These are phyloP conservation scores for Penicillium crustosum DNA, from an alignment of 2,329 filamentous ascomycete species.

Conservation along the genomic window DNA sequence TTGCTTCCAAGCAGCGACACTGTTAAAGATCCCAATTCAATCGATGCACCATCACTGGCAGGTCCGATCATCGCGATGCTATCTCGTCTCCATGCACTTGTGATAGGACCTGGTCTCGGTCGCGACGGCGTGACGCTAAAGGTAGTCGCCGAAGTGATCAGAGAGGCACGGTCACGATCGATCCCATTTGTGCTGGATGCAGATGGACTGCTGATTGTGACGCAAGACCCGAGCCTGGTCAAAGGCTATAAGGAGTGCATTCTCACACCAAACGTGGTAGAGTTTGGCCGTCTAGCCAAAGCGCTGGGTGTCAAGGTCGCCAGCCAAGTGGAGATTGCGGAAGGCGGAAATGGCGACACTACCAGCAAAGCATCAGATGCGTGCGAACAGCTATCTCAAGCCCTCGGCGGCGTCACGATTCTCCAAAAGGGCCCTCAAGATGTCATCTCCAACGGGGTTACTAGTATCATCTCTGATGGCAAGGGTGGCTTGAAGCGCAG, in stretches of 20 bases:
- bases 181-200: conserved; percentile 89
- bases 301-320: conserved; percentile 65
- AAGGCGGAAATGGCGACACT: conserved; percentile 39
- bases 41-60: conserved; percentile 61
- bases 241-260: conserved; percentile 80
- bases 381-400: conserved; percentile 67
- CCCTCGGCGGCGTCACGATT: conserved; percentile 83
- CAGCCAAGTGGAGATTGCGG: conserved; percentile 37
- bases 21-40: conserved; percentile 49
- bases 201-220: conserved; percentile 78
- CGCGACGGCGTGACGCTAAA: conserved; percentile 88
- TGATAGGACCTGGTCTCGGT: conserved; percentile 88
- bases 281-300: conserved; percentile 81
- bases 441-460: conserved; percentile 75
- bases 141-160: conserved; percentile 75
- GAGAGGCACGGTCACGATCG: conserved; percentile 66
- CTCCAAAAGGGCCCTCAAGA: conserved; percentile 85
- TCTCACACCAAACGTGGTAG: conserved; percentile 90
- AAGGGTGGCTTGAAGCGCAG: conserved; percentile 83
- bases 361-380: conserved; percentile 57
- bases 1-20: conserved; percentile 76
- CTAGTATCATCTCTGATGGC: conserved; percentile 74
- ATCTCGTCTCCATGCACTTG: conserved; percentile 82
- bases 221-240: conserved; percentile 72
- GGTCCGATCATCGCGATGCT: conserved; percentile 75